phyloP scores from a whole-genome alignment of 805 yeast species.

The Cyberlindnera xishuangbannaensis region DNA sequence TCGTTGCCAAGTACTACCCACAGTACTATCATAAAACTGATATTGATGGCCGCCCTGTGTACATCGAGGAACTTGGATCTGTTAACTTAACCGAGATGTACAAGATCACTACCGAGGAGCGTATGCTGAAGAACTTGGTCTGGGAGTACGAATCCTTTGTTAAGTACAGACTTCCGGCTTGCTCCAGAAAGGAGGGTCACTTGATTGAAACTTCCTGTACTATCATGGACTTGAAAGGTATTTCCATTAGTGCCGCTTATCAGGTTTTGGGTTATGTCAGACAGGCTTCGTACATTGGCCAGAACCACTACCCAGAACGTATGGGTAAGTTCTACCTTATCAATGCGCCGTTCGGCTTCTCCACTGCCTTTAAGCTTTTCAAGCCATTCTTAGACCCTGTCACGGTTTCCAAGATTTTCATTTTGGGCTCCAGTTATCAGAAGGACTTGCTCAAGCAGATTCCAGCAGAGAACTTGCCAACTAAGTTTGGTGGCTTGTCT shows the following conservation, averaged over 20 bases:
- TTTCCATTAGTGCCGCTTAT: conserved; percentile 76
- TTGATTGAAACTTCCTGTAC: conserved; percentile 96
- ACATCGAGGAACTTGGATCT: conserved; percentile 87
- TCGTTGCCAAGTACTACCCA: conserved; percentile 86
- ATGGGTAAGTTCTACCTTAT: conserved; percentile 97
- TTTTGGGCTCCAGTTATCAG: conserved; percentile 73
- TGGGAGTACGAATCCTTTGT: conserved; percentile 97
- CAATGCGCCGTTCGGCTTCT: conserved; percentile 96
- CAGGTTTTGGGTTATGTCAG: conserved; percentile 83
- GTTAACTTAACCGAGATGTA: conserved; percentile 89
- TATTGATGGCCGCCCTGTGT: conserved; percentile 94
- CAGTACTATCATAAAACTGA: conserved; percentile 97
- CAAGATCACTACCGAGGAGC: conserved; percentile 89
- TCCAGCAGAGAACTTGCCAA: conserved; percentile 89
- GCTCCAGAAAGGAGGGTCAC: conserved; percentile 73
- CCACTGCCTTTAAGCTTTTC: conserved; percentile 86
- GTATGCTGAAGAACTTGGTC: conserved; percentile 92
- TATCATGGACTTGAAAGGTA: conserved; percentile 90
- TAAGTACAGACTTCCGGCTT: conserved; percentile 83
- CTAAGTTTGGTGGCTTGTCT: conserved; percentile 82
- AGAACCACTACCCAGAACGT: conserved; percentile 96
- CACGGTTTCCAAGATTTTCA: conserved; percentile 90
- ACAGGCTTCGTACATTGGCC: conserved; percentile 93
- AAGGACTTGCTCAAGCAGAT: conserved; percentile 85
- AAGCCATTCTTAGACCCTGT: conserved; percentile 96